Base-by-base conservation (phyloP, 2,329 filamentous ascomycete species). In the Aspergillus neotritici region DNA sequence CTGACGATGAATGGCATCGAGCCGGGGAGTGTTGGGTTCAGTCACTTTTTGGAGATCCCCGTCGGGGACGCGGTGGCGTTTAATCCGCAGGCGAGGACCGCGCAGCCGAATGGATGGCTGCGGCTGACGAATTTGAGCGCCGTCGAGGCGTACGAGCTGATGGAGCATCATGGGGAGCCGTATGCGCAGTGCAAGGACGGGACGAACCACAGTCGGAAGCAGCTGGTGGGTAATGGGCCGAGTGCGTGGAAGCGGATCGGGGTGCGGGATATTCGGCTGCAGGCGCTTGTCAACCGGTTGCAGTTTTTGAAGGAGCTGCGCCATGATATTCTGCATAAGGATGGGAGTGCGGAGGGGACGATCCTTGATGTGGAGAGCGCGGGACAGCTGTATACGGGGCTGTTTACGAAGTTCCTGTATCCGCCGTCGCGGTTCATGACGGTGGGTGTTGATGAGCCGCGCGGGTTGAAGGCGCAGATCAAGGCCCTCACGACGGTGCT, bases 1-100 rank as follows among this genome's bases (percentile, higher is more conserved):
- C 59, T 73, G 4, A 65, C 63, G 13, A 60, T 64, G 11, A 67
- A 69, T 14, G 72, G 70, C 5, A 61, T 62, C 17, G 72, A 75
- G 46, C 63, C 65, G 0, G 73, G 73, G 0, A 72, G 70, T 1
- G 55, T 73, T 9, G 71, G 72, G 0, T 67, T 72, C 40, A 67
- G 70, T 28, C 61, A 73, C 54, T 75, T 69, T 41, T 59, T 75
- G 4, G 72, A 76, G 46, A 53, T 72, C 4, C 63, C 71, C 1
- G 59, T 73, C 4, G 63, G 69, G 0, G 70, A 72, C 48, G 46
- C 47, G 1, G 37, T 56, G 31, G 47, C 51, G 34, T 62, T 61
- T 37, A 47, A 44, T 2, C 56, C 56, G 0, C 57, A 55, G 1
- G 50, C 49, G 6, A 37, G 50, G 29, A 49, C 55, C n/a, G 51